Evolutionary conservation across 1,139 yeast species (phyloP).

Genomic region (Kazachstania sp.): DNA sequence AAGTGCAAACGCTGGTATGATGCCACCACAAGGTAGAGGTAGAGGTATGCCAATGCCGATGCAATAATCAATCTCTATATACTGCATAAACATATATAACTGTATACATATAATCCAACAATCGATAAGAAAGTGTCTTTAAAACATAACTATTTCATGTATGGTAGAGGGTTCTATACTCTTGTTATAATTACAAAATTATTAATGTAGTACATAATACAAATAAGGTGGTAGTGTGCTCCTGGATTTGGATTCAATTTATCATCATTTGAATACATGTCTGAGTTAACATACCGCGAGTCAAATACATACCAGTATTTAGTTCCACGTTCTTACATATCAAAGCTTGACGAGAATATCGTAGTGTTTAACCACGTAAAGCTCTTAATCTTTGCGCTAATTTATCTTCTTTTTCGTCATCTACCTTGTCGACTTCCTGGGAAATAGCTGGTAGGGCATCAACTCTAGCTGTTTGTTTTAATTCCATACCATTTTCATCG

Average conservation of each 20-base stretch:
- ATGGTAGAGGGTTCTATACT: too few species aligned
- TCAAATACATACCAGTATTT: too few species aligned
- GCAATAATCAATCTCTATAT: constrained; percentile 13
- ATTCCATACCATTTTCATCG: constrained; percentile 93
- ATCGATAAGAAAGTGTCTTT: not conserved
- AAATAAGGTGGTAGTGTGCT: too few species aligned
- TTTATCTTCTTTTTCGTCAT: constrained; percentile 78
- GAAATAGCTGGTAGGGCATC: constrained; percentile 41
- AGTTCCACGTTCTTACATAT: too few species aligned
- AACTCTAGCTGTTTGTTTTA: constrained; percentile 61
- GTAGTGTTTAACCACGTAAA: constrained; percentile 37
- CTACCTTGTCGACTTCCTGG: constrained; percentile 29
- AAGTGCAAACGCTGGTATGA: constrained; percentile 45
- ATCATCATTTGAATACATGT: too few species aligned
- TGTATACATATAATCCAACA: not conserved
- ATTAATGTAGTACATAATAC: too few species aligned
- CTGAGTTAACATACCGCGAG: too few species aligned
- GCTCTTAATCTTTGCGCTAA: constrained; percentile 86
- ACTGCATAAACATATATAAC: not conserved
- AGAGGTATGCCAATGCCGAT: constrained; percentile 54
- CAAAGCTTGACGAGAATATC: too few species aligned
- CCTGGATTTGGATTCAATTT: too few species aligned
- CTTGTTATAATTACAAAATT: too few species aligned
- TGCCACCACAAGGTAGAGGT: constrained; percentile 48
- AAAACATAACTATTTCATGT: too few species aligned